Evolutionary conservation across 441 rosid species (phyloP).

Genomic region (Eutrema salsugineum): DNA sequence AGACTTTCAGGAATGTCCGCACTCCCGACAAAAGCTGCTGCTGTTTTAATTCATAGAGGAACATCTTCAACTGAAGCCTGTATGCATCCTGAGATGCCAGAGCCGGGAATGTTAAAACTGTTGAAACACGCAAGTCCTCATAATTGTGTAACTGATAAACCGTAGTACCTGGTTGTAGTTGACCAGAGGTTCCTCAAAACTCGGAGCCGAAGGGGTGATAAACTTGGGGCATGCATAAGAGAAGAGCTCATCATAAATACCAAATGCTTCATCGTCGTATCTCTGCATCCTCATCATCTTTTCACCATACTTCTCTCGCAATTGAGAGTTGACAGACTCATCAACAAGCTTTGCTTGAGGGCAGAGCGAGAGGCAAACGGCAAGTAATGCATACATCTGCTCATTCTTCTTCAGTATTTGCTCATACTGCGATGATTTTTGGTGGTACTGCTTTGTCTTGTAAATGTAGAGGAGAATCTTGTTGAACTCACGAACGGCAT

Average conservation of each 20-base stretch:
- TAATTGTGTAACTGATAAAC: not conserved
- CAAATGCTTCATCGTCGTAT: constrained; percentile 86
- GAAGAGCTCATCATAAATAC: constrained; percentile 83
- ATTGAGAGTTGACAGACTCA: constrained; percentile 79
- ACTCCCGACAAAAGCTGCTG: constrained; percentile 81
- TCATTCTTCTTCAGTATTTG: constrained; percentile 94
- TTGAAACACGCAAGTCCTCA: not conserved
- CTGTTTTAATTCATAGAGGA: constrained; percentile 92
- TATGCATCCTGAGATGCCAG: constrained; percentile 71
- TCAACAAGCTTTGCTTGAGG: constrained; percentile 88
- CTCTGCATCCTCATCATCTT: constrained; percentile 93
- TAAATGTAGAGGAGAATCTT: constrained; percentile 87
- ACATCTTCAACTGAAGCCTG: constrained; percentile 88
- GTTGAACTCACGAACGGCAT: constrained; percentile 89
- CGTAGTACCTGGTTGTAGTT: constrained; percentile 83
- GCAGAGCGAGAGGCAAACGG: constrained; percentile 78
- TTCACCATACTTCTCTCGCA: constrained; percentile 96
- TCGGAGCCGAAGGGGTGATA: constrained; percentile 91
- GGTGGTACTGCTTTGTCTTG: constrained; percentile 92
- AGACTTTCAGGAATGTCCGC: constrained; percentile 81
- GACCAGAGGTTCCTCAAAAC: constrained; percentile 90
- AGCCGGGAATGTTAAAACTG: not conserved
- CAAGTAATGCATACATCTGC: constrained; percentile 95
- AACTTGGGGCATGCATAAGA: constrained; percentile 98
- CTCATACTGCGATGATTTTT: constrained; percentile 90